Conservation (phyloP, 2,329 filamentous ascomycete genomes). For the Dactylellina haptotyla region DNA sequence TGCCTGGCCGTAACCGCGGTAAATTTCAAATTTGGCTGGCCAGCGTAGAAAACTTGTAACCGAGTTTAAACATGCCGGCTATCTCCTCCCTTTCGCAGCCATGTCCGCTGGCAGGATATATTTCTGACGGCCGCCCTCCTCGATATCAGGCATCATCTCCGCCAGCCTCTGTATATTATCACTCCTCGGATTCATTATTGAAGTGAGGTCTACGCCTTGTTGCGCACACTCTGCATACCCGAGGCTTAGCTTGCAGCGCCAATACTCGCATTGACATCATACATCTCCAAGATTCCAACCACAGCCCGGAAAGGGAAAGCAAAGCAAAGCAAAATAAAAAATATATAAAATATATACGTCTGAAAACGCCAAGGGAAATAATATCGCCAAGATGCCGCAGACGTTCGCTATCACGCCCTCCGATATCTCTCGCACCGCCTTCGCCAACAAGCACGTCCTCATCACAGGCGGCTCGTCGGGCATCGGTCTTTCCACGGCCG, state of each 20-base stretch:
- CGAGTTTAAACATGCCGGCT: slow-evolving; percentile 41
- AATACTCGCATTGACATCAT: too few species aligned
- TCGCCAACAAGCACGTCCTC: slow-evolving; percentile 46
- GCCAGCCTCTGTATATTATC: not conserved
- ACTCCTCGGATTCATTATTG: not conserved
- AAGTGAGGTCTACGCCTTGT: too few species aligned
- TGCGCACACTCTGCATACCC: not conserved
- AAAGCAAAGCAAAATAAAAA: too few species aligned
- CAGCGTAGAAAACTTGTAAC: slow-evolving; percentile 10
- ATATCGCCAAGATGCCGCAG: slow-evolving; percentile 18
- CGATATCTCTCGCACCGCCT: slow-evolving; percentile 28
- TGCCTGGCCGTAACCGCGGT: slow-evolving; percentile 31
- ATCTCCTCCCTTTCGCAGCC: not conserved
- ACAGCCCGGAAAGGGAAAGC: too few species aligned
- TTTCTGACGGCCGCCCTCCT: slow-evolving; percentile 15
- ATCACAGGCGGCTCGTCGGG: slow-evolving; percentile 53
- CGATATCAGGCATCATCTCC: not conserved
- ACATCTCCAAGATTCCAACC: too few species aligned
- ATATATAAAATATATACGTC: too few species aligned
- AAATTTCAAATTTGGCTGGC: slow-evolving; percentile 17
- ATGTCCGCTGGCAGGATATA: slow-evolving; percentile 17
- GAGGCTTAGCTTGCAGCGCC: too few species aligned
- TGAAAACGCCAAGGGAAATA: too few species aligned
- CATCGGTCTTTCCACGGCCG: slow-evolving; percentile 60
- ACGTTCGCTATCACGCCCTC: slow-evolving; percentile 42